Base-by-base conservation (phyloP, 768 basidiomycete species). In the Calocybe gangraenosa region DNA sequence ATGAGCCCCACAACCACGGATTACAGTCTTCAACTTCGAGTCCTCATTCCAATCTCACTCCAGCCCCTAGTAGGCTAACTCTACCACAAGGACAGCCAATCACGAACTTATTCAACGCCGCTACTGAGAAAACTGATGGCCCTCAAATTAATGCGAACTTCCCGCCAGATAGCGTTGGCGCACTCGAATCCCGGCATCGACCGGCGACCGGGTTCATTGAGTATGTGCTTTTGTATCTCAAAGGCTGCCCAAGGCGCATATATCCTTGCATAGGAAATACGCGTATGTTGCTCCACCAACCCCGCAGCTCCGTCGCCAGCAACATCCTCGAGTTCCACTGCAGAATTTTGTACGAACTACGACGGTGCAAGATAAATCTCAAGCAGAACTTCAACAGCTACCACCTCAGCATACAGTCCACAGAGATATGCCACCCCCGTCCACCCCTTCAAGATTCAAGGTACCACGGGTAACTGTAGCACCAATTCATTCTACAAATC, bases 51-150 rank as follows among this genome's bases (percentile, higher is more conserved):
- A 64, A 70, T 15, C 53, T 61, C 2, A 79, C 78, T 1, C 81
- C 83, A 14, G 46, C 77, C 15, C 84, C 84, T 19, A 65, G 76
- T 52, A 67, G 88, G 59, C 69, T 90, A 28, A 90, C 87, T 2
- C 68, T 88, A 17, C 82, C 81, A 14, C 77, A 70, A 10, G 73
- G 75, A 34, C 84, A 83, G 54, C 74, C 74, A 25, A 67, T 70
- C 34, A 75, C 79, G 7, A 68, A 63, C 25, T 56, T 75, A 19
- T 64, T 65, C 2, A 58, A 65, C 8, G 55, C 58, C 42, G 60
- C 54, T 23, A 47, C 54, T 28, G 49, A 52, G 30, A 53, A 51
- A 21, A 54, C 55, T 17, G 37, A 53, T 21, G 46, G 17, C 15
- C 13, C 46, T 22, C 14, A 18, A 14, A 35, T n/a, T 5, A 7